A percentile compares a stretch with the other conserved stretches of the same genome.
Evolutionary conservation across 768 basidiomycete species (phyloP).

Genomic region (Tephrocybe rancida): DNA sequence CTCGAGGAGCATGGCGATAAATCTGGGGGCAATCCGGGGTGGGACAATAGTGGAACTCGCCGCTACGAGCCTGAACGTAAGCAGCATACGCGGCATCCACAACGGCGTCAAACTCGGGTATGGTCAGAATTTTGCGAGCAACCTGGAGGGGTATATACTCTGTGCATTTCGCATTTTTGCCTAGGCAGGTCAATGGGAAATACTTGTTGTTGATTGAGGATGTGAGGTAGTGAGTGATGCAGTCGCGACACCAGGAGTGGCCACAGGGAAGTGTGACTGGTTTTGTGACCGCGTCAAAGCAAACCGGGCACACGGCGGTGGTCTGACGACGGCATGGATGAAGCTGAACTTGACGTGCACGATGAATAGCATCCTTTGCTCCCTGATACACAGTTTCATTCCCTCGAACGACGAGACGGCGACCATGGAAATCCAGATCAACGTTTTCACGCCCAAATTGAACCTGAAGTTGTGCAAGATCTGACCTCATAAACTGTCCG

Average conservation of each 20-base stretch:
- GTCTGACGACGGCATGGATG: conserved; percentile 17
- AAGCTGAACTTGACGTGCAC: conserved; percentile 27
- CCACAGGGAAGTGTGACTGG: conserved; percentile 63
- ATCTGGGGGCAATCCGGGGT: conserved; percentile 78
- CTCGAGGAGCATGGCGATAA: conserved; percentile 57
- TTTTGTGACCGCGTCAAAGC: conserved; percentile 55
- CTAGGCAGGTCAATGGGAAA: conserved; percentile 79
- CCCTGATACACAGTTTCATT: conserved; percentile 44
- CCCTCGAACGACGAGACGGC: conserved; percentile 57
- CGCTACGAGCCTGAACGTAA: conserved; percentile 58
- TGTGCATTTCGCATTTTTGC: conserved; percentile 59
- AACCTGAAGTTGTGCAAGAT: conserved; percentile 45
- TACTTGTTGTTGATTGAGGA: conserved; percentile 56
- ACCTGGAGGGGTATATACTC: conserved; percentile 54
- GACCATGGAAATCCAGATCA: conserved; percentile 43
- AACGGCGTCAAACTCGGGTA: conserved; percentile 55
- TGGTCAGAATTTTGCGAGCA: conserved; percentile 51
- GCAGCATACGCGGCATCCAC: conserved; percentile 61
- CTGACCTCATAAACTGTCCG: conserved; percentile 46
- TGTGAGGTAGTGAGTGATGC: conserved; percentile 58
- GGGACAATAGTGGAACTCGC: conserved; percentile 75
- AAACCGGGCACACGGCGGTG: conserved; percentile 61
- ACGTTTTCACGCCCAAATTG: conserved; percentile 63
- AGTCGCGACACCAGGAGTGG: conserved; percentile 69
- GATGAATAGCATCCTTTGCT: conserved; percentile 42